These are phyloP conservation scores for Ichthyophthirius multifiliis DNA, from an alignment of 169 alveolate species.

Conservation along the genomic window DNA sequence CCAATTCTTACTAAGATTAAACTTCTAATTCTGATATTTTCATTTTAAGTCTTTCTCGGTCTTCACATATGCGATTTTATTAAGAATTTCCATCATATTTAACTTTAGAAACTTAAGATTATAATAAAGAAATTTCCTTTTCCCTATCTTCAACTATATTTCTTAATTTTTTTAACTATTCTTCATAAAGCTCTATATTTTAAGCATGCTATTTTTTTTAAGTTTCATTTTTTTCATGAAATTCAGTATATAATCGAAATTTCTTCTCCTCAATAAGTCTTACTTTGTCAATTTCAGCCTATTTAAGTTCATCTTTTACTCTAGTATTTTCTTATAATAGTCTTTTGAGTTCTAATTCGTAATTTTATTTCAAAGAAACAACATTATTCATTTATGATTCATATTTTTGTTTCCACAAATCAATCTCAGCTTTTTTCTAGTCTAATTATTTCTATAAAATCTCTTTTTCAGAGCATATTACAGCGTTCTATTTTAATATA, in stretches of 20 bases:
- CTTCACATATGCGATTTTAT: background rate
- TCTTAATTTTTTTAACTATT: background rate
- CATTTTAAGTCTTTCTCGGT: background rate
- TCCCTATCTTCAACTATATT: conserved; percentile 14
- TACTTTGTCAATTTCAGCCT: background rate
- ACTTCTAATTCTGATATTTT: conserved; percentile 10
- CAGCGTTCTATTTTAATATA: background rate
- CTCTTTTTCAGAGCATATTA: background rate
- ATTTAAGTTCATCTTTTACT: background rate
- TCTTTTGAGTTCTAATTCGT: background rate
- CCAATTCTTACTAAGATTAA: background rate
- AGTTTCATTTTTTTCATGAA: background rate
- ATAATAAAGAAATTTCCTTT: background rate
- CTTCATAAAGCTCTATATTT: conserved; percentile 12
- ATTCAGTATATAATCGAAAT: background rate
- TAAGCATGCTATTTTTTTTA: background rate
- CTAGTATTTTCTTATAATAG: background rate
- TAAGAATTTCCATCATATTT: background rate
- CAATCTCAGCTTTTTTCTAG: background rate
- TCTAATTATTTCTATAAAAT: background rate
- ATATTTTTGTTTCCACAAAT: conserved; percentile 12
- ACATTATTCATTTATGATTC: background rate
- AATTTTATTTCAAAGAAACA: background rate
- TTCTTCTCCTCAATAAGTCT: background rate
- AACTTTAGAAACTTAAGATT: background rate